These are phyloP conservation scores for Lipomyces chichibuensis DNA, from an alignment of 805 yeast species.

Conservation along the genomic window DNA sequence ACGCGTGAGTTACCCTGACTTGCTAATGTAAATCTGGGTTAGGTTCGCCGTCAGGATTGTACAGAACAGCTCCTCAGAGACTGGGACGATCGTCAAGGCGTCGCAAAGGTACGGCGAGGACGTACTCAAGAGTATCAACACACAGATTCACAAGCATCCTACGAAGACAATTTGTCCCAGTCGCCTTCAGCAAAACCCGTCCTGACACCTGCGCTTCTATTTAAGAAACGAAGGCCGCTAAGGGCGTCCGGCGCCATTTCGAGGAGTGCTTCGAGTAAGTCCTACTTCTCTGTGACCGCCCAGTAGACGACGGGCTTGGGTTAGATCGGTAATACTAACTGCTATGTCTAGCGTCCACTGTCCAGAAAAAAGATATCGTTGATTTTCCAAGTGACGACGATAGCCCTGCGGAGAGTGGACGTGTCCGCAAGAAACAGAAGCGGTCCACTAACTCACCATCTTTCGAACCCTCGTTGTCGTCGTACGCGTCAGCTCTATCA, in stretches of 20 bases:
- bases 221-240: neutral
- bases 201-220: neutral
- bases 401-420: neutral
- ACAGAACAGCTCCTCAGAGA: slow-evolving; percentile 8
- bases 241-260: neutral
- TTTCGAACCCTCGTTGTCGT: neutral
- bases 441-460: neutral
- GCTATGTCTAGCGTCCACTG: neutral
- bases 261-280: slow-evolving; percentile 9
- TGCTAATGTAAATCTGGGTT: neutral
- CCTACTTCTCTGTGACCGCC: neutral
- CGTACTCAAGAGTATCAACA: neutral
- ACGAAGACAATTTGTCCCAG: neutral
- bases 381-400: slow-evolving; percentile 12
- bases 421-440: neutral
- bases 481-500: neutral
- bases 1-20: slow-evolving; percentile 5
- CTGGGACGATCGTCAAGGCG: slow-evolving; percentile 8
- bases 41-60: slow-evolving; percentile 13
- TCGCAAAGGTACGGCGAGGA: neutral
- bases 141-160: neutral
- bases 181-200: slow-evolving; percentile 1
- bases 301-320: neutral
- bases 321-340: neutral
- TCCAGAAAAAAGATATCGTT: neutral